A percentile compares a stretch with the other conserved stretches of the same genome.
Conservation (phyloP, 495 filamentous ascomycete species). For the Aspergillus asperescens region DNA sequence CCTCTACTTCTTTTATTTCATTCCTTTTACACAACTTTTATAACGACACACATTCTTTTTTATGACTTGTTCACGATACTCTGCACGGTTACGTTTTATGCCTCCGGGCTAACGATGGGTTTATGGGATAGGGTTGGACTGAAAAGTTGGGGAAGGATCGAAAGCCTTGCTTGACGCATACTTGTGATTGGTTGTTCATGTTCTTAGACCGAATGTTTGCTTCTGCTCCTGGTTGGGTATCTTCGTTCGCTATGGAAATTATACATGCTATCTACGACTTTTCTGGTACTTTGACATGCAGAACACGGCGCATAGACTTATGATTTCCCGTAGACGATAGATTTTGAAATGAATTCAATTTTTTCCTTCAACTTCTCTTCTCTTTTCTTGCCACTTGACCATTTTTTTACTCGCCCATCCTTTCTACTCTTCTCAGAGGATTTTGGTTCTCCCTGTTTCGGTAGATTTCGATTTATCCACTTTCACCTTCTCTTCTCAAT, state of each 20-base stretch:
- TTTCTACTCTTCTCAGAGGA: too few relatives aligned
- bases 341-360: too few relatives aligned
- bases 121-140: not conserved
- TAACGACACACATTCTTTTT: not conserved
- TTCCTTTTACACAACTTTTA: not conserved
- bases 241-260: not conserved
- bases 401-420: too few relatives aligned
- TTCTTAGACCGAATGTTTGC: constrained; percentile 3
- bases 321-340: too few relatives aligned
- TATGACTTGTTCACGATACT: constrained; percentile 5
- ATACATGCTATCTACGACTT: constrained; percentile 9
- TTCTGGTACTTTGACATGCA: too few relatives aligned
- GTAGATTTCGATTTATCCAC: too few relatives aligned
- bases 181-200: not conserved
- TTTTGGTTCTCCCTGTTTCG: too few relatives aligned
- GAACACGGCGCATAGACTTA: too few relatives aligned
- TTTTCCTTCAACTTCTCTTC: too few relatives aligned
- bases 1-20: not conserved
- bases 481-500: too few relatives aligned
- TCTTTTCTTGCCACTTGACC: too few relatives aligned
- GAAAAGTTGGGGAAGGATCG: not conserved
- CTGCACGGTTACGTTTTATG: constrained; percentile 1
- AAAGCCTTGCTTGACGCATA: not conserved
- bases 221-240: constrained; percentile 7
- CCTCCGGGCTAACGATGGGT: not conserved